phyloP scores from a whole-genome alignment of 495 filamentous ascomycete species.

The Cairneyella variabilis region DNA sequence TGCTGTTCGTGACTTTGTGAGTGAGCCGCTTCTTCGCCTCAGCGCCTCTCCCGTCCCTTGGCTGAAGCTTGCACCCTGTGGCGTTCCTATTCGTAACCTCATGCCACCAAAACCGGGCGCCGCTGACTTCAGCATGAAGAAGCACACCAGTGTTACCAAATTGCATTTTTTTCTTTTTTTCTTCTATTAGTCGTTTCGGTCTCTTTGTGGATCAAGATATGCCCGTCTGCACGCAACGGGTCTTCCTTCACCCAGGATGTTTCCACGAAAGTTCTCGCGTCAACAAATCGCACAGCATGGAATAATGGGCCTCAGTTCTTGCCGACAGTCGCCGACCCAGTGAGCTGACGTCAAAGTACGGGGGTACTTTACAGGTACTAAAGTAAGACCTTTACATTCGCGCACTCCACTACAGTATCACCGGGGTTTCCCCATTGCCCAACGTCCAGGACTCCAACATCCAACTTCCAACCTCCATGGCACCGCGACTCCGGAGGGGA shows the following conservation, averaged over 20 bases:
- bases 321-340: slow-evolving; percentile 12
- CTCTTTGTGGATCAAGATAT: slow-evolving; percentile 11
- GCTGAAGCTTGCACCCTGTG: slow-evolving; percentile 16
- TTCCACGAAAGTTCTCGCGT: neutral
- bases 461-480: neutral
- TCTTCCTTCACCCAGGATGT: slow-evolving; percentile 4
- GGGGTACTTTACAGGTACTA: no score
- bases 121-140: no score
- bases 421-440: neutral
- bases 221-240: neutral
- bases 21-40: no score
- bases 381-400: no score
- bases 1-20: no score
- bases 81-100: neutral
- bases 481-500: no score
- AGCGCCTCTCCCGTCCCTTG: no score
- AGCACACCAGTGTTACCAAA: no score
- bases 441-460: neutral
- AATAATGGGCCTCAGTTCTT: neutral
- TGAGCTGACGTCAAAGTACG: slow-evolving; percentile 16
- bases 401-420: no score
- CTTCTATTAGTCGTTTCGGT: no score
- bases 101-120: neutral
- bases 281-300: slow-evolving; percentile 1
- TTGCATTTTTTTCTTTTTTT: no score